Percentiles rank a stretch among this genome's conserved stretches.
phyloP scores from a whole-genome alignment of 164 flowering plant species.

The Magnolia sinica region DNA sequence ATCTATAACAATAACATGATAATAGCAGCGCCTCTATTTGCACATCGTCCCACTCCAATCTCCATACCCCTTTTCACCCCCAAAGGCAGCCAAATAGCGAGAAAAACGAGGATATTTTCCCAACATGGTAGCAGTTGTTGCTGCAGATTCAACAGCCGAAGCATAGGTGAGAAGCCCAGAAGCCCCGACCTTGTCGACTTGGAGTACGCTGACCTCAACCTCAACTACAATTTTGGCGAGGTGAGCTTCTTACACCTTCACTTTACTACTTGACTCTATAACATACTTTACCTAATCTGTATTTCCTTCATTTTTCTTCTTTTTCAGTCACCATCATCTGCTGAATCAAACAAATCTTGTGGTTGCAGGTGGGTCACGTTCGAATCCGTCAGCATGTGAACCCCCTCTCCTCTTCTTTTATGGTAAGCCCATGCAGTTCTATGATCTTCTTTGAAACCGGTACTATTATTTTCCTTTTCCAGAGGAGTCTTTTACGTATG shows the following conservation, averaged over 20 bases:
- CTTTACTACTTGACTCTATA: too few relatives aligned
- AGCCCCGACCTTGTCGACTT: slow-evolving; percentile 61
- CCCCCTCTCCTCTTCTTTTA: slow-evolving; percentile 56
- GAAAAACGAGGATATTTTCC: not conserved
- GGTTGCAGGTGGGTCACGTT: slow-evolving; percentile 65
- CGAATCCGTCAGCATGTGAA: slow-evolving; percentile 91
- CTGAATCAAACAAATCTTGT: not conserved
- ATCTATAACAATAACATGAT: not conserved
- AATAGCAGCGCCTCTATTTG: not conserved
- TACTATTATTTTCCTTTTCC: not conserved
- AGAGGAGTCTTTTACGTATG: not conserved
- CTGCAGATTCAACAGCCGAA: not conserved
- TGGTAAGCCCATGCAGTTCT: slow-evolving; percentile 32
- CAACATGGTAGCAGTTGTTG: not conserved
- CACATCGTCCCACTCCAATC: not conserved
- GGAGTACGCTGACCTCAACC: slow-evolving; percentile 72
- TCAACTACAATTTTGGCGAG: slow-evolving; percentile 38
- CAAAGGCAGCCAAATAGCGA: not conserved
- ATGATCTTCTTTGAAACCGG: not conserved
- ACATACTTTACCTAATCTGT: not conserved
- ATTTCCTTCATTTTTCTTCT: not conserved
- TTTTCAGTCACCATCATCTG: not conserved
- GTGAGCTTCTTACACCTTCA: slow-evolving; percentile 12
- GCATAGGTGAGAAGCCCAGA: slow-evolving; percentile 11
- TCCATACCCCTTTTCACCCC: not conserved